Evolutionary conservation across 176 grass and related monocot genomes (phyloP), one percentile per base, ranked within the genome.

Genomic region (Microstegium vimineum): DNA sequence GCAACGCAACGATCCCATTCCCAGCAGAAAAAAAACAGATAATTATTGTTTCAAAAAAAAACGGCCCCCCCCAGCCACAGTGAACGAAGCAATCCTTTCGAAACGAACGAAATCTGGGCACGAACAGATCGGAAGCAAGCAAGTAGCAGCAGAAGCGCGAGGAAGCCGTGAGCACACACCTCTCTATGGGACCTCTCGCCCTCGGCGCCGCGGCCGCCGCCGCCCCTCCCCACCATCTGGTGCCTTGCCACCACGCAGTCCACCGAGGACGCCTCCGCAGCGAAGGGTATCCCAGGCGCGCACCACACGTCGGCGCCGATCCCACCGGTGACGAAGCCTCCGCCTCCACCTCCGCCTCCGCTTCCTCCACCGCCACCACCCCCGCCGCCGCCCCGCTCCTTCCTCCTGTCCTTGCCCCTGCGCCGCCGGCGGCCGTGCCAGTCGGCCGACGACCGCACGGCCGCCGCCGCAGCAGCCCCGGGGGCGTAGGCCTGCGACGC

Each of bases 271-370:
- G 96, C 93, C 77, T 99, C 97, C 1, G 94, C 97, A 8, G 90
- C 87, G 87, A 94, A 94, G 8, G 93, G 93, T 45, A 94, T 94
- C 60, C 90, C 93, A 5, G 90, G 93, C 6, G 93, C 85, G 80
- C 97, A 99, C 97, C 97, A 99, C 64, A 99, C 89, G 82, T 96
- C 97, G 72, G 84, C 85, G 64, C 83, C 82, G 72, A 82, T 85
- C 72, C 87, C 87, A 3, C 87, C 89, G 5, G 77, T 75, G 1
- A 75, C 93, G 31, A 83, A 52, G 1, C 71, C 82, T 8, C 80
- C 83, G 2, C 86, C 70, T 0, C 73, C 83, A 0, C 36, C 57
- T 0, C 43, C 71, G 0, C 61, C 28, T 5, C 62, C 56, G 4
- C 31, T 6, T 0, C 75, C 82, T 0, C 33, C 56, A 0, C 32